Base-by-base conservation (phyloP, 2,329 filamentous ascomycete species). In the Aspergillus piperis region DNA sequence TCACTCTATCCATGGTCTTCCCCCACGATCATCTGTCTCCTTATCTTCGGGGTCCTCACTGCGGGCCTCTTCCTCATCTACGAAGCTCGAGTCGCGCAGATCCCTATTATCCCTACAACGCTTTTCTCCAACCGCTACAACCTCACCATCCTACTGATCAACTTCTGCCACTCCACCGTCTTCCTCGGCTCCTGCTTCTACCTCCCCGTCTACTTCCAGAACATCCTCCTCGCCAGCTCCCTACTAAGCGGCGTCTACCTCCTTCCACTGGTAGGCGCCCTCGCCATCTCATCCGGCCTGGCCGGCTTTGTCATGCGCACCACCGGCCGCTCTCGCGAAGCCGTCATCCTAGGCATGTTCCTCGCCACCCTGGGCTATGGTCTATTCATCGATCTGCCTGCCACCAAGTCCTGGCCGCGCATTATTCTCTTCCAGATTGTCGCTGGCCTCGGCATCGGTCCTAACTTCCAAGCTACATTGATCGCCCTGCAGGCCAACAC, bases 131-230 rank as follows among this genome's bases (percentile, higher is more conserved):
- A 82, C 30, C 72, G 78, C 6, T 87, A 84, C 5, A 90, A 88
- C 70, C 70, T 88, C 41, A 87, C 87, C 11, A 80, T 83, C 2
- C 84, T 90, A 11, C 75, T 73, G 2, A 80, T 88, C 38, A 86
- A 84, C 62, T 89, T 90, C 72, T 81, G 83, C 62, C 89, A 93
- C 72, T 86, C 87, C 50, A 82, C 86, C 66, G 85, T 88, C 62
- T 91, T 90, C 77, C 89, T 91, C 69, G 85, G 86, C 0, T 84
- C 83, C 17, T 86, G 83, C 58, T 92, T 91, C 78, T 92, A 88
- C 77, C 79, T 92, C 3, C 90, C 90, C 0, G 81, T 94, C 1
- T 94, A 92, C 77, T 90, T 90, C 73, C 90, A 92, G 74, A 82
- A 86, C 58, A 84, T 88, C 55, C 78, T 88, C 39, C 83, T 86